A percentile compares a stretch with the other conserved stretches of the same genome.
These are phyloP conservation scores for Malus sieversii DNA, from an alignment of 306 rosid species.

Conservation along the genomic window DNA sequence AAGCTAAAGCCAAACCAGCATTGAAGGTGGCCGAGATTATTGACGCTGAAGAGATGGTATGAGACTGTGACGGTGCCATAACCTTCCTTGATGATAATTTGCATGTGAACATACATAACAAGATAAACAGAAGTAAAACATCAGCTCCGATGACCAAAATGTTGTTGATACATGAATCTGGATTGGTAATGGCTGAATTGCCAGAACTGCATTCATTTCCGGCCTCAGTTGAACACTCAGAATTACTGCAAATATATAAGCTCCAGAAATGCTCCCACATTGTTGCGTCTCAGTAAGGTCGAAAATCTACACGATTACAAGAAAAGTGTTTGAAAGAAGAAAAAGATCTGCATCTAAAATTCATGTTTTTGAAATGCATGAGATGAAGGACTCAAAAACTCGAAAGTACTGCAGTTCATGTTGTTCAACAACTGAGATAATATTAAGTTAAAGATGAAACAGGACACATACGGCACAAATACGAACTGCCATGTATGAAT, in stretches of 20 bases:
- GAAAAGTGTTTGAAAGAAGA: not conserved
- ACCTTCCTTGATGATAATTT: conserved; percentile 1
- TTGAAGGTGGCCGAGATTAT: not conserved
- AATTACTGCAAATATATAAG: not conserved
- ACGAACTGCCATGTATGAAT: not conserved
- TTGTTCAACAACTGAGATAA: not conserved
- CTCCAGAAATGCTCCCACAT: conserved; percentile 5
- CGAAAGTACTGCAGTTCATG: not conserved
- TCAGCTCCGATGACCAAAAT: conserved; percentile 4
- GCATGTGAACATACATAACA: not conserved
- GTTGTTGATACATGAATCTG: conserved; percentile 19
- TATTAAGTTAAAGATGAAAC: not conserved
- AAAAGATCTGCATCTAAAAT: not conserved
- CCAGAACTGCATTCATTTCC: conserved; percentile 1
- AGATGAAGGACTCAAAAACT: not conserved
- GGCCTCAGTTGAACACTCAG: not conserved
- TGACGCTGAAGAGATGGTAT: not conserved
- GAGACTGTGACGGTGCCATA: not conserved
- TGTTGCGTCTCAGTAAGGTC: not conserved
- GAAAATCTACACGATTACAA: not conserved
- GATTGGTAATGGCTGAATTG: conserved; percentile 1
- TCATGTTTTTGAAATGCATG: not conserved
- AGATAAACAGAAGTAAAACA: conserved; percentile 14
- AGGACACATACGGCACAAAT: not conserved
- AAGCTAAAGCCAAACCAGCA: conserved; percentile 19